Conservation (phyloP, 352 stramenopile species). For the Aphanomyces invadans region DNA sequence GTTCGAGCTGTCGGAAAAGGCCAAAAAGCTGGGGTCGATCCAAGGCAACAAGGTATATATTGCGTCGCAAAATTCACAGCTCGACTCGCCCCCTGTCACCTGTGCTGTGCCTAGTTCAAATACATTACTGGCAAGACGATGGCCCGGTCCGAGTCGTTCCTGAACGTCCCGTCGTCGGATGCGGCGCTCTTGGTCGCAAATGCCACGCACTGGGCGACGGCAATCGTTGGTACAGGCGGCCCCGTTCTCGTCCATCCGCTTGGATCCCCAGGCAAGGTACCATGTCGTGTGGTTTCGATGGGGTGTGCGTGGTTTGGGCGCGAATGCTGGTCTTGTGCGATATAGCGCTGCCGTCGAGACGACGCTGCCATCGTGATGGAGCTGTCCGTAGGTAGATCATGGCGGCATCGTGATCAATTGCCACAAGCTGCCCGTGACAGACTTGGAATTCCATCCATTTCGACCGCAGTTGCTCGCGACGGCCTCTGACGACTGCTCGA, state of each 20-base stretch:
- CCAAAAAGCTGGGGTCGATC: constrained; percentile 50
- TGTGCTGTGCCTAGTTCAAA: constrained; percentile 37
- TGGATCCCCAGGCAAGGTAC: constrained; percentile 40
- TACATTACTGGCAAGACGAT: constrained; percentile 62
- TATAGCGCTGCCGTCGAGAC: no score
- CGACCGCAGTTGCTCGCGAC: constrained; percentile 43
- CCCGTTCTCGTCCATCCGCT: constrained; percentile 55
- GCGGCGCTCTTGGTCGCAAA: constrained; percentile 49
- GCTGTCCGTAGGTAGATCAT: background rate
- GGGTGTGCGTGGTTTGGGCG: no score
- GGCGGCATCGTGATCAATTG: constrained; percentile 42
- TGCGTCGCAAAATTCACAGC: no score
- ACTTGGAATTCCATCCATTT: constrained; percentile 61
- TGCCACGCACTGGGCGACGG: constrained; percentile 45
- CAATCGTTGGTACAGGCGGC: constrained; percentile 48
- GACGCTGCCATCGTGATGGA: no score
- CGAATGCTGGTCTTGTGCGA: no score
- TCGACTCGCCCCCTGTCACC: no score
- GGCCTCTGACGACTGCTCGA: constrained; percentile 44
- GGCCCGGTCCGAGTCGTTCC: constrained; percentile 46
- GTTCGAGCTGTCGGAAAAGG: constrained; percentile 49
- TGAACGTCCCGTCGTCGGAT: constrained; percentile 46
- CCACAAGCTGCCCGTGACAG: constrained; percentile 54
- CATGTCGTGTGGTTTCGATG: no score
- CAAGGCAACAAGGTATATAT: constrained; percentile 74